Conservation (phyloP, 2,329 filamentous ascomycete species). For the Neopestalotiopsis sp. region DNA sequence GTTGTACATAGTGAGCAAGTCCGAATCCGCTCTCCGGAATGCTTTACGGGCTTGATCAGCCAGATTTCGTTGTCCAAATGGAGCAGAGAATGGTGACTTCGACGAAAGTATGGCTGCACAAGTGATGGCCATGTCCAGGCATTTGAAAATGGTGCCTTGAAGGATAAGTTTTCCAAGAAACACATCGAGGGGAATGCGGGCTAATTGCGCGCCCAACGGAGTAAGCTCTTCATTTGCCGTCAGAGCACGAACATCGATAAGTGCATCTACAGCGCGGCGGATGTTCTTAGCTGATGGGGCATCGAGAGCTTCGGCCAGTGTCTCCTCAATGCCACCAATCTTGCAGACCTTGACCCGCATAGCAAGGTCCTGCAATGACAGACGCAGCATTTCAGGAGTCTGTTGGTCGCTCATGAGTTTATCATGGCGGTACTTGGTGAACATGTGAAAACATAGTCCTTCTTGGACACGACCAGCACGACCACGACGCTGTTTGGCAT, state of each 20-base stretch:
- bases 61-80: constrained; percentile 82
- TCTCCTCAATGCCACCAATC: constrained; percentile 90
- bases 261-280: constrained; percentile 85
- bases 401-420: constrained; percentile 87
- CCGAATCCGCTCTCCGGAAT: constrained; percentile 87
- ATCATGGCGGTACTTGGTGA: constrained; percentile 89
- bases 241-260: constrained; percentile 90
- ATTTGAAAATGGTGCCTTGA: constrained; percentile 84
- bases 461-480: constrained; percentile 95
- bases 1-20: constrained; percentile 91
- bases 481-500: constrained; percentile 92
- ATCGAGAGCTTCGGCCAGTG: constrained; percentile 85
- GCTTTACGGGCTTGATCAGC: constrained; percentile 78
- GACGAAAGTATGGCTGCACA: constrained; percentile 92
- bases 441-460: constrained; percentile 93
- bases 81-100: constrained; percentile 90
- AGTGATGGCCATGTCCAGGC: constrained; percentile 88
- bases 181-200: constrained; percentile 88
- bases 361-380: constrained; percentile 92
- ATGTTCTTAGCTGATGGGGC: constrained; percentile 92
- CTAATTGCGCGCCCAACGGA: constrained; percentile 82
- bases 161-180: constrained; percentile 94
- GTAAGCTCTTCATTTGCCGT: constrained; percentile 84
- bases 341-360: constrained; percentile 98
- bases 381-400: constrained; percentile 92